Evolutionary conservation across 164 flowering plant species (phyloP).

Genomic region (Amborella trichopoda): DNA sequence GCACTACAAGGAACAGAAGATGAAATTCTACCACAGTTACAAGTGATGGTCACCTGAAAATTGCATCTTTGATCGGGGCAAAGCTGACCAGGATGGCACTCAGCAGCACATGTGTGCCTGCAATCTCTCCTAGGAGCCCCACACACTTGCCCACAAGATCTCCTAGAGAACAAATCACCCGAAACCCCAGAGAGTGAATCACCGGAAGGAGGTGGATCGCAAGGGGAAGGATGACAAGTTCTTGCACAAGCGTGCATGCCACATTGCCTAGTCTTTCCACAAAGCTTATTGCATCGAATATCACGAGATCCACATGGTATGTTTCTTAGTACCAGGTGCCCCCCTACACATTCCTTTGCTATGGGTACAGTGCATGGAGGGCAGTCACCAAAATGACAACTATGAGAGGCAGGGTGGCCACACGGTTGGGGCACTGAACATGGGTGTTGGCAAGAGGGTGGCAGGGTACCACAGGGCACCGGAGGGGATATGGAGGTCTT

Average conservation of each 20-base stretch:
- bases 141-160: conserved; percentile 84
- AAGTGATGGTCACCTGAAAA: conserved; percentile 59
- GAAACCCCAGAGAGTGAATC: conserved; percentile 7
- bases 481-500: conserved; percentile 91
- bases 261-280: conserved; percentile 89
- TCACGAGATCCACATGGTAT: conserved; percentile 97
- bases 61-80: conserved; percentile 87
- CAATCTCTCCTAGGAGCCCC: conserved; percentile 97
- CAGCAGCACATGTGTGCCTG: conserved; percentile 67
- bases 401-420: conserved; percentile 77
- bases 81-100: conserved; percentile 60
- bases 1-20: conserved; percentile 87
- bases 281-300: conserved; percentile 76
- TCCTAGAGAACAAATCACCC: conserved; percentile 19
- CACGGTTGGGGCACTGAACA: conserved; percentile 85
- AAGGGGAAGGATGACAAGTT: conserved; percentile 72
- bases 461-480: conserved; percentile 85
- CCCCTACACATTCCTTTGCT: conserved; percentile 91
- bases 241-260: conserved; percentile 91
- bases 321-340: conserved; percentile 81
- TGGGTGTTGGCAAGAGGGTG: conserved; percentile 71
- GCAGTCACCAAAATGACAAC: conserved; percentile 96
- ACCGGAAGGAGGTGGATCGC: conserved; percentile 28
- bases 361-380: conserved; percentile 86
- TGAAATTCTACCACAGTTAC: conserved; percentile 75